Evolutionary conservation across 495 filamentous ascomycete species (phyloP).

Genomic region (Xylaria castorea): DNA sequence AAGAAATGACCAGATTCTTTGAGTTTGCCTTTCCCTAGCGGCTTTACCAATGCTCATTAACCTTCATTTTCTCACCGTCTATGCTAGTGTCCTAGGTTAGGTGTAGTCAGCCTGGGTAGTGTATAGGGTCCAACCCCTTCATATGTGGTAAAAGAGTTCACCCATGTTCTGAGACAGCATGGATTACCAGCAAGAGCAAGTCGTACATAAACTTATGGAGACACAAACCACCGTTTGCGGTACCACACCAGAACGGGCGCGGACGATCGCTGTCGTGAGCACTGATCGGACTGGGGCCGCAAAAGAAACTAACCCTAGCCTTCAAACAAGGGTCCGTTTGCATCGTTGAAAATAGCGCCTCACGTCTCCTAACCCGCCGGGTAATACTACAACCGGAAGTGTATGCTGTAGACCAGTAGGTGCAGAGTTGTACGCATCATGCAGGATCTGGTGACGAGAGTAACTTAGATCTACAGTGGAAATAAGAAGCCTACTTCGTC

Average conservation of each 20-base stretch:
- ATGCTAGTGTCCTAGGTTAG: background rate
- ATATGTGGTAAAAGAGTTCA: slow-evolving; percentile 7
- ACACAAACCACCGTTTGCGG: slow-evolving; percentile 14
- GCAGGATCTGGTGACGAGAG: background rate
- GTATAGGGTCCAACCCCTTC: slow-evolving; percentile 21
- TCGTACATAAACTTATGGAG: slow-evolving; percentile 21
- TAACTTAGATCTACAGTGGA: background rate
- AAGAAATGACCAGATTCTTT: slow-evolving; percentile 8
- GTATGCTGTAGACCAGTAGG: background rate
- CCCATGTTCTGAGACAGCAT: slow-evolving; percentile 22
- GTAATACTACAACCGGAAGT: slow-evolving; percentile 12
- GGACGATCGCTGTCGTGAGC: slow-evolving; percentile 15
- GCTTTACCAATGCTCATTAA: slow-evolving; percentile 5
- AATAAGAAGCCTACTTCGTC: background rate
- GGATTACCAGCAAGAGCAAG: slow-evolving; percentile 10
- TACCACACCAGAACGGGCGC: slow-evolving; percentile 9
- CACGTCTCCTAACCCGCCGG: slow-evolving; percentile 11
- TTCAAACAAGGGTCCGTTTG: slow-evolving; percentile 17
- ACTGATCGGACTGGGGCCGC: slow-evolving; percentile 23
- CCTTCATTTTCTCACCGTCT: slow-evolving; percentile 17
- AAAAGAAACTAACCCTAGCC: slow-evolving; percentile 17
- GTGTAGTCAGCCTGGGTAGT: background rate
- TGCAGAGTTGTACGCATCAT: slow-evolving; percentile 4
- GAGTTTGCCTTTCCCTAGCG: background rate
- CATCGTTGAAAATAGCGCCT: slow-evolving; percentile 4